phyloP scores from a whole-genome alignment of 148 eudicot genomes.

The Nepenthes mirabilis region DNA sequence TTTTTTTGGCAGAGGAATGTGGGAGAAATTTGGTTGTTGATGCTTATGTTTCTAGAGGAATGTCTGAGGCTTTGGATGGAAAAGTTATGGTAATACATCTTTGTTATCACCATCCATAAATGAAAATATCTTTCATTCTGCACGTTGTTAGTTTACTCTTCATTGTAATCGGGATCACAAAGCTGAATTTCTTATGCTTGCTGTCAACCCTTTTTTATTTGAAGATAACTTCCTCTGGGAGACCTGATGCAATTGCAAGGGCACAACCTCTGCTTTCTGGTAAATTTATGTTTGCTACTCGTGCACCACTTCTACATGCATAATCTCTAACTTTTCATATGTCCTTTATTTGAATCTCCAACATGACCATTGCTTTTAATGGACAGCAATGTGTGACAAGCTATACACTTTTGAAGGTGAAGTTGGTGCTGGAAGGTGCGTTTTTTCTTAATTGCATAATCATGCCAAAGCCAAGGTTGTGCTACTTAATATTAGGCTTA shows the following conservation, averaged over 20 bases:
- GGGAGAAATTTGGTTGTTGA: conserved; percentile 44
- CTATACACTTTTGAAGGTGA: conserved; percentile 63
- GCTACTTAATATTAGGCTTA: neutral
- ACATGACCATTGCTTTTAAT: conserved; percentile 5
- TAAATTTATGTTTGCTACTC: conserved; percentile 8
- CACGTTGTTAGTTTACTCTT: neutral
- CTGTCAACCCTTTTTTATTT: conserved; percentile 4
- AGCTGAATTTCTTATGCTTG: neutral
- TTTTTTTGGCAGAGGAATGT: conserved; percentile 36
- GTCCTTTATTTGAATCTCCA: conserved; percentile 3
- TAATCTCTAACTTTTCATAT: conserved; percentile 4
- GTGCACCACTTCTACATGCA: neutral
- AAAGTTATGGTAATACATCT: conserved; percentile 48
- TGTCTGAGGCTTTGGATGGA: conserved; percentile 45
- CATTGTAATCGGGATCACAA: neutral
- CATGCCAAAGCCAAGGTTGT: neutral
- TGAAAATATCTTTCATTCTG: neutral
- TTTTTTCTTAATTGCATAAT: conserved; percentile 7
- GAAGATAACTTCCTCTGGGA: conserved; percentile 71
- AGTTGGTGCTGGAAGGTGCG: conserved; percentile 78
- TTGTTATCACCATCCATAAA: neutral
- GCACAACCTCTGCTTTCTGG: conserved; percentile 70
- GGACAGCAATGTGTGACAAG: conserved; percentile 63
- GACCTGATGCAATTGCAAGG: conserved; percentile 39
- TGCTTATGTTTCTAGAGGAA: conserved; percentile 41